Base-by-base conservation (phyloP, 1,284 basidiomycete species). In the Ceratobasidium papillatum region DNA sequence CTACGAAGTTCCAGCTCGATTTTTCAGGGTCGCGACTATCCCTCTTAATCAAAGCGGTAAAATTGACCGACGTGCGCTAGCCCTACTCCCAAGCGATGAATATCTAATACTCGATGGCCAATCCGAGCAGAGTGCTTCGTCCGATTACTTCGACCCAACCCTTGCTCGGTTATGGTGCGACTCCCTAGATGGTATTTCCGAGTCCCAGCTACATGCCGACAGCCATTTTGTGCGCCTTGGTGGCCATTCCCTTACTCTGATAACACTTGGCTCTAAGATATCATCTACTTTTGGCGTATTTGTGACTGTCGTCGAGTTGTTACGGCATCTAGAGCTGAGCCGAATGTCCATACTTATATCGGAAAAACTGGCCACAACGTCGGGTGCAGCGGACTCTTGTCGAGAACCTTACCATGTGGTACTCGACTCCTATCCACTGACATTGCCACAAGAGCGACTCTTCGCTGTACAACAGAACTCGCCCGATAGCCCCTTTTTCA, bases 161-260 rank as follows among this genome's bases (percentile, higher is more conserved):
- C 22, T 65, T 7, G 63, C 63, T 2, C 8, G 22, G 12, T 47
- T 65, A 12, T 65, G 63, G 63, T 51, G 32, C 34, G 47, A 65
- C 12, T 65, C 32, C 19, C 38, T 65, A 19, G 63, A 65, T 14
- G 63, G 63, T n/a, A 27, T 65, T 17, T 19, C 32, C 32, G 47
- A 36, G 9, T 41, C 8, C 4, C 5, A 3, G 17, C 47, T 65
- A 17, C 25, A 19, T 34, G 17, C 47, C 8, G 25, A 12, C 12
- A 65, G 63, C 27, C 47, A 65, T 25, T 51, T 65, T 22, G 22
- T 65, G 14, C 63, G 38, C 34, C 63, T 65, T 8, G 63, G 63
- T 47, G 63, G 63, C n/a, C 63, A 65, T 32, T 65, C 63, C 8
- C 25, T 65, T 17, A 65, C 63, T 1, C 25, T 65, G 32, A 65